Evolutionary conservation across 768 basidiomycete genomes (phyloP), one percentile per base, ranked within the genome.

Genomic region (Ramaria sp.): DNA sequence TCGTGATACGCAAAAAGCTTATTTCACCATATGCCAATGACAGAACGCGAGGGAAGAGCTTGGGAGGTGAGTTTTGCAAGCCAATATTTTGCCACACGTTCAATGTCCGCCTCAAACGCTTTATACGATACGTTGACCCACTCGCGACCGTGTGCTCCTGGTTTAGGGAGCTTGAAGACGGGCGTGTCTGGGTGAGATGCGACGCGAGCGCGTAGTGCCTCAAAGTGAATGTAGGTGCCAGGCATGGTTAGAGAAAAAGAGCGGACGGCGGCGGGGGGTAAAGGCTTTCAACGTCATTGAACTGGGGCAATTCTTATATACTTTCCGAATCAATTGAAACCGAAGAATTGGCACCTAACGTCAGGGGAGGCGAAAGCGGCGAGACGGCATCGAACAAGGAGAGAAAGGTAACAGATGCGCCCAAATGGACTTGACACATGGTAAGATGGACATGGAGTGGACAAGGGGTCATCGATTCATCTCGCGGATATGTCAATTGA

Each of bases 1-100:
- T 16, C 48, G 47, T 27, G 43, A 48, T 32, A 56, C 28, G 55
- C 27, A 38, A 20, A 48, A n/a, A n/a, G n/a, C n/a, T 38, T 16
- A 67, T 41, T 80, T 42, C 63, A 87, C 87, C 87, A 88, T 54
- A 87, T 66, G 18, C 85, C 85, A 38, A 89, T 71, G 28, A 88
- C 78, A 8, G 86, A 81, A 50, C 76, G 67, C 43, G 66, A 69
- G 27, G 71, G 67, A 48, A 88, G 71, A 37, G 71, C 73, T 20
- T 71, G 67, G 7, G 32, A 34, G 37, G 69, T 63, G 41, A 89
- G 70, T n/a, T 67, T 63, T 15, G 65, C 67, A 36, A 75, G 71
- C 80, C 85, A 89, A 64, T 84, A 74, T 43, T 72, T 74, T 34
- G 86, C 85, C 58, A 75, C 78, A 32, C 69, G 65, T 61, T 85